Evolutionary conservation across 441 rosid genomes (phyloP).

Genomic region (Syzygium malaccense): DNA sequence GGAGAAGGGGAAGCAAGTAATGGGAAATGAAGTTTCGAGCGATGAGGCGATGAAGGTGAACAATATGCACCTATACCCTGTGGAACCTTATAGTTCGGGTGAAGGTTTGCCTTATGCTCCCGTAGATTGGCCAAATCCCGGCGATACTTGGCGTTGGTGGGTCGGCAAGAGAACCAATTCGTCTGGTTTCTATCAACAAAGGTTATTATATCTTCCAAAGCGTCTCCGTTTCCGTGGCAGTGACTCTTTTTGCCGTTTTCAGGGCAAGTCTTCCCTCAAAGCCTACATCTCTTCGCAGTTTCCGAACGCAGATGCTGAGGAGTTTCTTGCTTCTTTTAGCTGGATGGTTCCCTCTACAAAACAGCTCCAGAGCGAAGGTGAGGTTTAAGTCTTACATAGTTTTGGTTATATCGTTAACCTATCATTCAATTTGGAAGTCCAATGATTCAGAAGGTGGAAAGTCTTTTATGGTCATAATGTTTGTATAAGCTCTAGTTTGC

Average conservation of each 20-base stretch:
- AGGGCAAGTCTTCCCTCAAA: neutral
- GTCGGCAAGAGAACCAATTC: neutral
- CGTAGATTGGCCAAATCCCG: neutral
- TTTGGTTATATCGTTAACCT: neutral
- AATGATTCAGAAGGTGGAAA: neutral
- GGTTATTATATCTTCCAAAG: neutral
- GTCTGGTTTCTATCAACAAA: neutral
- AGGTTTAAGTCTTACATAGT: neutral
- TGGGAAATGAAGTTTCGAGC: neutral
- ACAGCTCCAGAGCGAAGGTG: neutral
- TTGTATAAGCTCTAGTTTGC: neutral
- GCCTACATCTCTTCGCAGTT: neutral
- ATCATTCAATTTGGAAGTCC: neutral
- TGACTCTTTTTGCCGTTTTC: neutral
- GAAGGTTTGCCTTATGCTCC: neutral
- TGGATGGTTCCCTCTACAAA: neutral
- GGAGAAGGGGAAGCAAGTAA: neutral
- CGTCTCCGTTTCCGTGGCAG: neutral
- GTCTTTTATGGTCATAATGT: neutral
- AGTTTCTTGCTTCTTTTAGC: neutral
- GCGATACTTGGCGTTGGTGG: neutral
- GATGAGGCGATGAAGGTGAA: neutral
- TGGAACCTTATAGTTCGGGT: neutral
- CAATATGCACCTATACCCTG: neutral
- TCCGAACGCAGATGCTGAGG: neutral